A percentile compares a stretch with the other conserved stretches of the same genome.
Conservation (phyloP, 148 eudicot species). For the Chenopodium album region DNA sequence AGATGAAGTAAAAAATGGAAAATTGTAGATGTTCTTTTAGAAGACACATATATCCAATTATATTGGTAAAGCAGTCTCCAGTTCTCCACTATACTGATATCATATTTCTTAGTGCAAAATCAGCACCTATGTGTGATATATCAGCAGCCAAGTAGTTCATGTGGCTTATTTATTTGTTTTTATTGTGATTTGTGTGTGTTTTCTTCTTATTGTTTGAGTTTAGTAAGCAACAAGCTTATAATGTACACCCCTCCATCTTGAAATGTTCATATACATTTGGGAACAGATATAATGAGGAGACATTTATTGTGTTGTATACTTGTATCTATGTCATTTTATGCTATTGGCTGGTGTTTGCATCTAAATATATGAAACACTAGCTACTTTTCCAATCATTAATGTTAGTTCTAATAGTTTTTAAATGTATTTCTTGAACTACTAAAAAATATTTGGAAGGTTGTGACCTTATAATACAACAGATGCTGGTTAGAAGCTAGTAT, state of each 20-base stretch:
- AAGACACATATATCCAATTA: not conserved
- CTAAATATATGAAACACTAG: not conserved
- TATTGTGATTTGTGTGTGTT: too few relatives aligned
- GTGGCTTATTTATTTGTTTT: not conserved
- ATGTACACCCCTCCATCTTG: not conserved
- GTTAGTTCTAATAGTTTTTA: not conserved
- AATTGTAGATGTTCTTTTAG: not conserved
- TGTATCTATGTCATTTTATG: not conserved
- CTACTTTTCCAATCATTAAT: not conserved
- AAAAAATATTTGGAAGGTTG: too few relatives aligned
- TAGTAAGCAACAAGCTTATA: not conserved
- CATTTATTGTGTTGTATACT: not conserved
- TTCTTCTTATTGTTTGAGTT: not conserved
- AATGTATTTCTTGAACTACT: not conserved
- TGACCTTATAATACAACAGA: not conserved
- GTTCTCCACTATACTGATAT: not conserved
- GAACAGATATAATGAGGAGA: not conserved
- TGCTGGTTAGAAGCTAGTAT: not conserved
- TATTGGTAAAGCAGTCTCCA: not conserved
- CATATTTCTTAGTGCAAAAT: not conserved
- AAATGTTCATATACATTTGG: not conserved
- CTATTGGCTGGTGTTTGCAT: not conserved
- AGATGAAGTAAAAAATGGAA: too few relatives aligned
- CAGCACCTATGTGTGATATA: not conserved
- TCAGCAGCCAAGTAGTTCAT: not conserved